A percentile compares a stretch with the other conserved stretches of the same genome.
These are phyloP conservation scores for Acer saccharum DNA, from an alignment of 345 rosid species.

Conservation along the genomic window DNA sequence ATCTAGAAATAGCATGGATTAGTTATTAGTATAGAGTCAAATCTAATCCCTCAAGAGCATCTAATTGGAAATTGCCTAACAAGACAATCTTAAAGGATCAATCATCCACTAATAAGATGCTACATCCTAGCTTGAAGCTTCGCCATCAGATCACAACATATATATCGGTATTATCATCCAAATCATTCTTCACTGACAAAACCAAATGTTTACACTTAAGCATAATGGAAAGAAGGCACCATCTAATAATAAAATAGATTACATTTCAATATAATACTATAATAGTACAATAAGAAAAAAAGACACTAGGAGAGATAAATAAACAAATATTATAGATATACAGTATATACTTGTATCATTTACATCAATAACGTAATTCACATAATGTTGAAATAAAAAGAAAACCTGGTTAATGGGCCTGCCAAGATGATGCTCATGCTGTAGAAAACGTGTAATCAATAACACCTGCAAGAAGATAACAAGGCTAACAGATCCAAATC, in stretches of 20 bases:
- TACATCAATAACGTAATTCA: background rate
- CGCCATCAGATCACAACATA: background rate
- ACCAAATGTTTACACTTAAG: background rate
- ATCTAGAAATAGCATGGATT: background rate
- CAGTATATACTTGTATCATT: background rate
- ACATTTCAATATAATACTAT: background rate
- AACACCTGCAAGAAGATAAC: constrained; percentile 55
- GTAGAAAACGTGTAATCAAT: constrained; percentile 86
- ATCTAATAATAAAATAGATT: background rate
- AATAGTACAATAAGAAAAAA: background rate
- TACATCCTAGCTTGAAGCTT: background rate
- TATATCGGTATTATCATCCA: background rate
- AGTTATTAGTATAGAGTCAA: background rate
- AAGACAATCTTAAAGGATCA: background rate
- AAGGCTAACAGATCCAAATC: constrained; percentile 9
- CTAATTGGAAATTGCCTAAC: background rate
- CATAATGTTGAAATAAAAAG: constrained; percentile 11
- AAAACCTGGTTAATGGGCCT: constrained; percentile 79
- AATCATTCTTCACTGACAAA: background rate
- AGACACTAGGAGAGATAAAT: too few species aligned
- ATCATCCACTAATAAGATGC: constrained; percentile 7
- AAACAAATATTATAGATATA: background rate
- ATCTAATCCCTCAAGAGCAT: background rate
- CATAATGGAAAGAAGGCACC: background rate
- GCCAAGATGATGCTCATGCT: constrained; percentile 95